Conservation (phyloP, 345 rosid species). For the Syzygium aromaticum region DNA sequence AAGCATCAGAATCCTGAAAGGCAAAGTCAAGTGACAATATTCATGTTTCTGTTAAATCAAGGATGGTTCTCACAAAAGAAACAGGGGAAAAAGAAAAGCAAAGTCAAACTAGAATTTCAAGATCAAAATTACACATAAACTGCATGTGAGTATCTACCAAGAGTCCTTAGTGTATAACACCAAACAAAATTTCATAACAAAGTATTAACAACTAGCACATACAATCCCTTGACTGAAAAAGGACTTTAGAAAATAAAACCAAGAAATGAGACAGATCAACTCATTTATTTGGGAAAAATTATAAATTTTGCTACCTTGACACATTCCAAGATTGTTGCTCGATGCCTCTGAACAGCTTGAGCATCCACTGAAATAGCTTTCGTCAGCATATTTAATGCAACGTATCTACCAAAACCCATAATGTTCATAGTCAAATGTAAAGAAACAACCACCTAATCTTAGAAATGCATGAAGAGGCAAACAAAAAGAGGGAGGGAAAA, state of each 20-base stretch:
- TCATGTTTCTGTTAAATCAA: neutral
- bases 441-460: neutral
- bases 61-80: neutral
- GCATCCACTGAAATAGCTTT: conserved; percentile 82
- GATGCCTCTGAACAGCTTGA: conserved; percentile 96
- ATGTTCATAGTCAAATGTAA: conserved; percentile 2
- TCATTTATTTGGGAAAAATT: neutral
- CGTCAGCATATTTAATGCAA: conserved; percentile 96
- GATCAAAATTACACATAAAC: neutral
- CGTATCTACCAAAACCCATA: conserved; percentile 51
- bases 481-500: neutral
- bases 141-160: neutral
- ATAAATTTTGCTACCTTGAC: conserved; percentile 58
- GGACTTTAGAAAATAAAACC: neutral
- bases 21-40: conserved; percentile 2
- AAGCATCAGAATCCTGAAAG: conserved; percentile 91
- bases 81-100: neutral
- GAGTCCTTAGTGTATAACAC: neutral
- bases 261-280: neutral
- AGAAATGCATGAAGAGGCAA: neutral
- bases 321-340: conserved; percentile 94
- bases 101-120: neutral
- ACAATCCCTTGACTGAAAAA: neutral
- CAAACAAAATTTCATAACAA: neutral
- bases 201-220: neutral